Conservation (phyloP, 495 filamentous ascomycete genomes). For the Lasiosphaeria hispida region DNA sequence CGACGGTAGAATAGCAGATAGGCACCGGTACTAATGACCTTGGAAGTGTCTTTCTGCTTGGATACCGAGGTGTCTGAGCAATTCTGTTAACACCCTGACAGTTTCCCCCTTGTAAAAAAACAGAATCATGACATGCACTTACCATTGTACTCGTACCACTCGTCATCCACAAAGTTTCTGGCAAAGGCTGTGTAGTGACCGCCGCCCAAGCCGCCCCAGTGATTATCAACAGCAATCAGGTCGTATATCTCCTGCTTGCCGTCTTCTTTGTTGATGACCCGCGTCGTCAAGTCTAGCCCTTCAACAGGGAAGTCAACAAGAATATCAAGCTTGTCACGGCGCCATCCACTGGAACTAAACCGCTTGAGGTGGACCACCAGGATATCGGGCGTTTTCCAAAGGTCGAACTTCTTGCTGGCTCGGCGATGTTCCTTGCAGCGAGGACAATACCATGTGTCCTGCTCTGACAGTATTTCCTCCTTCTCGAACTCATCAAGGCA, state of each 20-base stretch:
- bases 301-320: constrained; percentile 91
- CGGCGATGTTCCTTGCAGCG: constrained; percentile 89
- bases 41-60: constrained; percentile 48
- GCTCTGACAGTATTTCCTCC: constrained; percentile 85
- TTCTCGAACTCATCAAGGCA: constrained; percentile 93
- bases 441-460: constrained; percentile 95
- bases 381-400: constrained; percentile 95
- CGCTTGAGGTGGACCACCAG: constrained; percentile 88
- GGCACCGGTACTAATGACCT: constrained; percentile 65
- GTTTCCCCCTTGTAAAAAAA: not conserved
- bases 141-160: constrained; percentile 98
- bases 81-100: constrained; percentile 10
- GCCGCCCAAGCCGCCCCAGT: constrained; percentile 86
- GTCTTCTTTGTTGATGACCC: constrained; percentile 73
- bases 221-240: constrained; percentile 90
- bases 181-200: constrained; percentile 95
- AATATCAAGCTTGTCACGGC: constrained; percentile 85
- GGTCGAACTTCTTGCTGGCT: constrained; percentile 91
- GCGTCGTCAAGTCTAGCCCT: constrained; percentile 72
- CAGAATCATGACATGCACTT: constrained; percentile 35
- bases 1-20: constrained; percentile 97
- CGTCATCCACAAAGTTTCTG: constrained; percentile 79
- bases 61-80: constrained; percentile 66
- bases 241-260: constrained; percentile 85
- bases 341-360: constrained; percentile 73